These are phyloP conservation scores for Antrodiella citrinella DNA, from an alignment of 768 basidiomycete species.

Conservation along the genomic window DNA sequence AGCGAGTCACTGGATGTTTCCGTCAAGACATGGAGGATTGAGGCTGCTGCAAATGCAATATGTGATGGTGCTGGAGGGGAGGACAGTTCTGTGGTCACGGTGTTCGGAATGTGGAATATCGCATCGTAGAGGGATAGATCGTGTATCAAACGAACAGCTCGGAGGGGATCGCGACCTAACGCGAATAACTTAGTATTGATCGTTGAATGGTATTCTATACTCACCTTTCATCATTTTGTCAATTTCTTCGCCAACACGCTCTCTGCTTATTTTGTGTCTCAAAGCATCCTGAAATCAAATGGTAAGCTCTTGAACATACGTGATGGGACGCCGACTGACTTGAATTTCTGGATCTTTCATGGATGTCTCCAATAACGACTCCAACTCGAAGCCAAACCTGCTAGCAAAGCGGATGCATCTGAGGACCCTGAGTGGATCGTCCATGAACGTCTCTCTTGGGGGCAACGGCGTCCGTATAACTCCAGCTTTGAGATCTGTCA, in stretches of 20 bases:
- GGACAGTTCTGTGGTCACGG: constrained; percentile 38
- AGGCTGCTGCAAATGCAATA: constrained; percentile 45
- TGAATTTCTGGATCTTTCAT: constrained; percentile 57
- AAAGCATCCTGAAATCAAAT: constrained; percentile 45
- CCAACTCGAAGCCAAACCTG: constrained; percentile 77
- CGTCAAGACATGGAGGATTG: constrained; percentile 48
- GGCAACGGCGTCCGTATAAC: constrained; percentile 84
- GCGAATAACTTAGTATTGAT: constrained; percentile 4
- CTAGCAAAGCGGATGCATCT: constrained; percentile 89
- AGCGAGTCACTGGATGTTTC: constrained; percentile 24
- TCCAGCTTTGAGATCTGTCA: constrained; percentile 73
- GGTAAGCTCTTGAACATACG: not conserved
- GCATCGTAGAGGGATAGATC: constrained; percentile 61
- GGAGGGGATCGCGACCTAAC: constrained; percentile 66
- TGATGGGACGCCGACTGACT: constrained; percentile 29
- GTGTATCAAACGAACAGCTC: constrained; percentile 68
- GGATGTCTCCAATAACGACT: constrained; percentile 55
- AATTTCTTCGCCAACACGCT: constrained; percentile 87
- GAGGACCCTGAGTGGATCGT: constrained; percentile 91
- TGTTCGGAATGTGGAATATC: constrained; percentile 51
- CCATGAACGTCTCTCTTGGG: constrained; percentile 81
- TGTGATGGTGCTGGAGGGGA: constrained; percentile 29
- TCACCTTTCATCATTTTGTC: constrained; percentile 90
- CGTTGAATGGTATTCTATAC: not conserved
- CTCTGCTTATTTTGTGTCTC: constrained; percentile 75